Percentiles rank a stretch among this genome's conserved stretches.
phyloP scores from a whole-genome alignment of 2,329 filamentous ascomycete species.

The Coleophoma cylindrospora region DNA sequence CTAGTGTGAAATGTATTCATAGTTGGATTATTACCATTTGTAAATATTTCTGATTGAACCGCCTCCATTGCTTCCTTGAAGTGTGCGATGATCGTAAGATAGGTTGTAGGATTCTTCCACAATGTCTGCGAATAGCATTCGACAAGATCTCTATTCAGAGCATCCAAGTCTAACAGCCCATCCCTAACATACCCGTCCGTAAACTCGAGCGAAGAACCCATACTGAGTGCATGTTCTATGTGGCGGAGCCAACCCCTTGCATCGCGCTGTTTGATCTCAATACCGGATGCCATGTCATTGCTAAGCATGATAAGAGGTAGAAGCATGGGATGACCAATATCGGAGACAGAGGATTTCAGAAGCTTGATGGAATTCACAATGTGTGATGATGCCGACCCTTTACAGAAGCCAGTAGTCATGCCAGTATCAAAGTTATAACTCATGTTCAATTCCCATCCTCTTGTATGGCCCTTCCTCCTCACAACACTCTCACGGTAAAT shows the following conservation, averaged over 20 bases:
- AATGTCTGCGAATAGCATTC: no score
- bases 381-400: background rate
- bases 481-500: background rate
- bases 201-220: conserved; percentile 31
- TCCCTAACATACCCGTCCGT: no score
- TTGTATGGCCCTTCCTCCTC: background rate
- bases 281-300: conserved; percentile 49
- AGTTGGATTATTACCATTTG: no score
- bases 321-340: conserved; percentile 53
- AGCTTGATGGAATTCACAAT: conserved; percentile 38
- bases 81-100: no score
- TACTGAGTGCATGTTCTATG: conserved; percentile 55
- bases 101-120: no score
- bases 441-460: background rate
- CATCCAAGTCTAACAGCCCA: no score
- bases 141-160: no score
- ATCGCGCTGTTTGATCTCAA: conserved; percentile 58
- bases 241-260: conserved; percentile 56
- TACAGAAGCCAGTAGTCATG: background rate
- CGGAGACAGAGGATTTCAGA: conserved; percentile 40
- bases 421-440: background rate
- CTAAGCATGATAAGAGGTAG: conserved; percentile 54
- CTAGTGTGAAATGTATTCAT: no score
- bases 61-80: no score
- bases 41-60: no score